phyloP scores from a whole-genome alignment of 768 basidiomycete genomes.

The Lactarius pseudohatsudake region DNA sequence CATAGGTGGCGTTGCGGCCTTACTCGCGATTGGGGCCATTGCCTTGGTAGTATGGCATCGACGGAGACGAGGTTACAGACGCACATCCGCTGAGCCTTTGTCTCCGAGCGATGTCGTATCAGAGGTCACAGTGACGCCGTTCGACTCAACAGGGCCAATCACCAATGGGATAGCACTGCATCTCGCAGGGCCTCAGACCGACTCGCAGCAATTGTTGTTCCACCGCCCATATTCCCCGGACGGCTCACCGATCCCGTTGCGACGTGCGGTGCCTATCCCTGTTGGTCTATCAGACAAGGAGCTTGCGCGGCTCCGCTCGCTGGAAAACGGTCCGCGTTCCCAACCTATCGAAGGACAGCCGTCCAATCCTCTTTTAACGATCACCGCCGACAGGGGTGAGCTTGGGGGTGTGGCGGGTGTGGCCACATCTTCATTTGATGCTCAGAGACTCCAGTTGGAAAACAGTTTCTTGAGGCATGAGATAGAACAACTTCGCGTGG shows the following conservation, averaged over 20 bases:
- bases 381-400: too few relatives aligned
- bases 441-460: too few relatives aligned
- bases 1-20: background rate
- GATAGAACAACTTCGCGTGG: too few relatives aligned
- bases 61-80: background rate
- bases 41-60: background rate
- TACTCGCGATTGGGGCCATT: background rate
- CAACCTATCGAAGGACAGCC: background rate
- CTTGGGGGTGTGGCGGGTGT: too few relatives aligned
- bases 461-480: too few relatives aligned
- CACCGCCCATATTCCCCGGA: background rate
- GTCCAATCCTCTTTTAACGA: background rate
- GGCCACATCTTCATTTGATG: too few relatives aligned
- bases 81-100: background rate
- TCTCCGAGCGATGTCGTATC: background rate
- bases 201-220: background rate
- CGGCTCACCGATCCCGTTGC: background rate
- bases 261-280: background rate
- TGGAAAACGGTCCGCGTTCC: background rate
- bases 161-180: background rate
- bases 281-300: background rate
- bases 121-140: background rate
- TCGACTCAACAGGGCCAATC: background rate
- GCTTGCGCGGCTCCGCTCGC: background rate
- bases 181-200: background rate